phyloP scores from a whole-genome alignment of 495 filamentous ascomycete species.

The Poronia punctata region DNA sequence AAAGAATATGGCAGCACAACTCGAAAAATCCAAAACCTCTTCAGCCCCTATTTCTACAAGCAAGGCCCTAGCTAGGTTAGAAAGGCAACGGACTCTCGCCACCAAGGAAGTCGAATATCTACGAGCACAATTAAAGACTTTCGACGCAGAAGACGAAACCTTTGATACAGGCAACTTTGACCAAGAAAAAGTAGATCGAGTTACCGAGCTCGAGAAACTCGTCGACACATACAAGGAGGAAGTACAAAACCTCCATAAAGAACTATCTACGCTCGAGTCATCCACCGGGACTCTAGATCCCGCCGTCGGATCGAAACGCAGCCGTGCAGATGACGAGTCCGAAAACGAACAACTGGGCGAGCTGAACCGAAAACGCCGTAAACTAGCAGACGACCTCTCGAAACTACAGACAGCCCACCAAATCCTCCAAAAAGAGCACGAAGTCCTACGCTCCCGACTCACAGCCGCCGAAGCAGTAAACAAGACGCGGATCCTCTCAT shows the following conservation, averaged over 20 bases:
- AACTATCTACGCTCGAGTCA: conserved; percentile 58
- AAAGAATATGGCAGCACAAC: conserved; percentile 49
- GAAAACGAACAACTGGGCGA: conserved; percentile 75
- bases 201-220: conserved; percentile 74
- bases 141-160: conserved; percentile 81
- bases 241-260: conserved; percentile 61
- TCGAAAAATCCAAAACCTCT: conserved; percentile 59
- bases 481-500: conserved; percentile 75
- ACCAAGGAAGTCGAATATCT: conserved; percentile 91
- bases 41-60: conserved; percentile 45
- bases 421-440: conserved; percentile 66
- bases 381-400: conserved; percentile 70
- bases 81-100: conserved; percentile 77
- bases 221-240: conserved; percentile 88
- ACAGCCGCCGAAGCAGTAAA: conserved; percentile 62
- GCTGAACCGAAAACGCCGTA: conserved; percentile 74
- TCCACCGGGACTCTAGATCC: conserved; percentile 21
- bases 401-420: conserved; percentile 58
- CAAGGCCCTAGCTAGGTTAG: conserved; percentile 60
- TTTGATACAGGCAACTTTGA: conserved; percentile 74
- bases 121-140: conserved; percentile 84
- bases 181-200: conserved; percentile 64
- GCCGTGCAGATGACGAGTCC: conserved; percentile 46
- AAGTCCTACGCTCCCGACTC: conserved; percentile 64
- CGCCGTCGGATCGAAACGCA: conserved; percentile 50